These are phyloP conservation scores for Leccinum boreale DNA, from an alignment of 768 basidiomycete species.

Conservation along the genomic window DNA sequence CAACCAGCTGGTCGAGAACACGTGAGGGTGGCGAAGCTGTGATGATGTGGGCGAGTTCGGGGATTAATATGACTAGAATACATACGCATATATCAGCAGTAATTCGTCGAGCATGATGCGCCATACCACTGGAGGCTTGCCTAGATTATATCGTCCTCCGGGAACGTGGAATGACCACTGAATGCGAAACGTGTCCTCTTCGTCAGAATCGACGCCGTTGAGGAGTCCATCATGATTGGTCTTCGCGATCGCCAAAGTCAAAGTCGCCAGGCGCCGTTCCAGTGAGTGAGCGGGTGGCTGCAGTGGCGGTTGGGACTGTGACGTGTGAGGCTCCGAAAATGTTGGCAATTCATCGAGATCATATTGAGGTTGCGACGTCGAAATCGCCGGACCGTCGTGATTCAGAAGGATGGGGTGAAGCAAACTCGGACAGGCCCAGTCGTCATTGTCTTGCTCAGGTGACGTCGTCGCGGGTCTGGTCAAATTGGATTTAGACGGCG, in stretches of 20 bases:
- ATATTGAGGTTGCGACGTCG: slow-evolving; percentile 28
- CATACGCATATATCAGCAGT: not conserved
- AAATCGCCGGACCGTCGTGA: not conserved
- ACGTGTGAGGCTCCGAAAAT: slow-evolving; percentile 6
- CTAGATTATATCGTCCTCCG: slow-evolving; percentile 64
- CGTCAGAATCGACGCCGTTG: slow-evolving; percentile 34
- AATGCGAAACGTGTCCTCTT: slow-evolving; percentile 17
- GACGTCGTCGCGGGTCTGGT: not conserved
- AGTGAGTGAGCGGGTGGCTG: slow-evolving; percentile 18
- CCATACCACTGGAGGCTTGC: slow-evolving; percentile 48
- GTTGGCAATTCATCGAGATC: slow-evolving; percentile 45
- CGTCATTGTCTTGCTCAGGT: slow-evolving; percentile 31
- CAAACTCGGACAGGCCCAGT: slow-evolving; percentile 43
- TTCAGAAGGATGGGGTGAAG: slow-evolving; percentile 17
- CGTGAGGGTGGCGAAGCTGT: slow-evolving; percentile 75
- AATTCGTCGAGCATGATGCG: not conserved
- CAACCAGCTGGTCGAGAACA: slow-evolving; percentile 84
- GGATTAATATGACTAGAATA: not conserved
- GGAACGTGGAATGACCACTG: slow-evolving; percentile 15
- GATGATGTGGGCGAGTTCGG: slow-evolving; percentile 8
- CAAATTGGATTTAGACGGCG: not conserved
- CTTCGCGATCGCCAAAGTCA: slow-evolving; percentile 60
- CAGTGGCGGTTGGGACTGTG: not conserved
- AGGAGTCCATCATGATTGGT: slow-evolving; percentile 32
- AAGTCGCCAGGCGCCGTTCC: slow-evolving; percentile 47